A percentile compares a stretch with the other conserved stretches of the same genome.
Conservation (phyloP, 1,284 basidiomycete genomes). For the Veloboletus limbatus region DNA sequence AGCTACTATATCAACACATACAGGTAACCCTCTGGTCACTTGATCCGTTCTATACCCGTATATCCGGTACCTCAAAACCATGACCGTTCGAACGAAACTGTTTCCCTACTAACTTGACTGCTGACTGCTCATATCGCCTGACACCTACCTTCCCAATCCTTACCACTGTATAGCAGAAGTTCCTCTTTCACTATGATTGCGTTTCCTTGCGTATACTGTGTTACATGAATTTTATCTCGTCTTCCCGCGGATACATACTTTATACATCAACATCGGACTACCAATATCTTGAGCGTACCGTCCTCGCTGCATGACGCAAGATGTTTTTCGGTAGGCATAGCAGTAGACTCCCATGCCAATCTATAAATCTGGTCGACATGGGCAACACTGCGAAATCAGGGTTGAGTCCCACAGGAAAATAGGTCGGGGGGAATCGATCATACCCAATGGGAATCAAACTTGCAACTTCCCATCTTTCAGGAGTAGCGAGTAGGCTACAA, state of each 20-base stretch:
- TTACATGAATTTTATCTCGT: slow-evolving; percentile 21
- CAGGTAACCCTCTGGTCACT: slow-evolving; percentile 32
- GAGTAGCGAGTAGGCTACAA: slow-evolving; percentile 32
- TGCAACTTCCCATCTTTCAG: slow-evolving; percentile 49
- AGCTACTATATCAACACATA: slow-evolving; percentile 44
- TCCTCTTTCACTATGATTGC: slow-evolving; percentile 31
- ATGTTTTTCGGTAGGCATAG: slow-evolving; percentile 32
- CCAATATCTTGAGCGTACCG: slow-evolving; percentile 72
- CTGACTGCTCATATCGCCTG: slow-evolving; percentile 35
- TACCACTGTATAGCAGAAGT: slow-evolving; percentile 72
- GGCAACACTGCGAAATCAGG: slow-evolving; percentile 45
- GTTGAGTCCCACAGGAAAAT: slow-evolving; percentile 7
- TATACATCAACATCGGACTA: slow-evolving; percentile 46
- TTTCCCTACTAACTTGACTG: slow-evolving; percentile 62
- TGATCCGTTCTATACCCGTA: slow-evolving; percentile 63
- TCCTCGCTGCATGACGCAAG: slow-evolving; percentile 72
- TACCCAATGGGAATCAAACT: slow-evolving; percentile 50
- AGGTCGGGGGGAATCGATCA: slow-evolving; percentile 14
- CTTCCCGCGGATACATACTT: slow-evolving; percentile 37
- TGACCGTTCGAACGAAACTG: slow-evolving; percentile 47
- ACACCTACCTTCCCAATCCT: slow-evolving; percentile 41
- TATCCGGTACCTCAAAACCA: slow-evolving; percentile 45
- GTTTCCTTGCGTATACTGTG: slow-evolving; percentile 31
- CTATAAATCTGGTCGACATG: slow-evolving; percentile 70
- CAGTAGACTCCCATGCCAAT: slow-evolving; percentile 60